Percentiles rank a stretch among this genome's conserved stretches.
phyloP scores from a whole-genome alignment of 768 basidiomycete species.

The Daedaleopsis nitida region DNA sequence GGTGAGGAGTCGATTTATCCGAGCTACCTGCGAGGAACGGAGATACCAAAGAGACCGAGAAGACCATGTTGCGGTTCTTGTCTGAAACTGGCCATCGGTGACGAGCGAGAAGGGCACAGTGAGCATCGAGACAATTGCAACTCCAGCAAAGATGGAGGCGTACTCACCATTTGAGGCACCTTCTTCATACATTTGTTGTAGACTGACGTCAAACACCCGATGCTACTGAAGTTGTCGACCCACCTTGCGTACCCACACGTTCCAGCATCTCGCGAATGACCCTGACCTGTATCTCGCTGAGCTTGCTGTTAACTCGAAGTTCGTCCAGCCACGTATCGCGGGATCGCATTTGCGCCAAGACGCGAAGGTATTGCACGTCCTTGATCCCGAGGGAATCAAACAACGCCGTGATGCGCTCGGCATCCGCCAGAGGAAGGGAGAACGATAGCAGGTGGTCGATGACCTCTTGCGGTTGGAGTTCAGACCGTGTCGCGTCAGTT shows the following conservation, averaged over 20 bases:
- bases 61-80: too few species aligned
- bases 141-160: too few species aligned
- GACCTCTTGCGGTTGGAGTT: neutral
- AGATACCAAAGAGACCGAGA: too few species aligned
- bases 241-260: neutral
- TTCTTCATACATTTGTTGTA: neutral
- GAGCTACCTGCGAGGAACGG: too few species aligned
- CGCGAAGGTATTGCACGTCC: neutral
- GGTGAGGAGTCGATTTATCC: too few species aligned
- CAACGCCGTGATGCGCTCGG: neutral
- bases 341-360: neutral
- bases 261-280: neutral
- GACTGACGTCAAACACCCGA: neutral
- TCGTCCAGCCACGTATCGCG: constrained; percentile 3
- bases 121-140: too few species aligned
- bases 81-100: too few species aligned
- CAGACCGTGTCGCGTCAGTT: too few species aligned
- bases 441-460: neutral
- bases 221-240: neutral
- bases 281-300: neutral
- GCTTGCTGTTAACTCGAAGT: neutral
- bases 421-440: neutral
- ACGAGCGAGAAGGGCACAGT: too few species aligned
- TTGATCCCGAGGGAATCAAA: neutral
- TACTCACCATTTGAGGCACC: too few species aligned